phyloP scores from a whole-genome alignment of 2,329 filamentous ascomycete genomes.

The Tolypocladium amazonense region DNA sequence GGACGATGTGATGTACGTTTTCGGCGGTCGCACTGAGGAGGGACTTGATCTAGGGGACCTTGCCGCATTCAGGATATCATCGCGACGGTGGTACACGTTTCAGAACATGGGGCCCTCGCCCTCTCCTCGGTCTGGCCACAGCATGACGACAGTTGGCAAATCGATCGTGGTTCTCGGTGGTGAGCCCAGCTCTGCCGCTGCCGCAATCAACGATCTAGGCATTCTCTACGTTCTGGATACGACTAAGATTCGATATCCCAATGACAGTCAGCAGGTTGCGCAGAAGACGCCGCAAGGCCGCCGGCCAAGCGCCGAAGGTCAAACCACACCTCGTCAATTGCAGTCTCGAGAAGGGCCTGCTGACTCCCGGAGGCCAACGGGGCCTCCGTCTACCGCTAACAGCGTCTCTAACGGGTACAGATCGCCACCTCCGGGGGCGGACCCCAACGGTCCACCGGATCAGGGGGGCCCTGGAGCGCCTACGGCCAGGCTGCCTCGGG shows the following conservation, averaged over 20 bases:
- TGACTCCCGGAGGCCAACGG: conserved; percentile 39
- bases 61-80: conserved; percentile 65
- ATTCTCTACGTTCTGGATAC: conserved; percentile 91
- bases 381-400: conserved; percentile 22
- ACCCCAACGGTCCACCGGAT: conserved; percentile 23
- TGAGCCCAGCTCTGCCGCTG: conserved; percentile 80
- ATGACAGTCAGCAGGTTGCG: conserved; percentile 43
- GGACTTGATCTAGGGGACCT: conserved; percentile 87
- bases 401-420: conserved; percentile 30
- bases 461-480: conserved; percentile 18
- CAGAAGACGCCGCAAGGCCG: conserved; percentile 29
- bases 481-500: conserved; percentile 25
- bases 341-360: conserved; percentile 39
- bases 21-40: conserved; percentile 90
- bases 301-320: conserved; percentile 29
- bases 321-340: conserved; percentile 21
- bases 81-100: conserved; percentile 95
- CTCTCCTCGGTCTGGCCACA: conserved; percentile 87
- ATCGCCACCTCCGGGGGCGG: conserved; percentile 26
- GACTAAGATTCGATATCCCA: conserved; percentile 91
- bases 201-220: conserved; percentile 73
- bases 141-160: conserved; percentile 92
- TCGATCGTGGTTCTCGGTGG: conserved; percentile 87
- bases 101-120: conserved; percentile 98
- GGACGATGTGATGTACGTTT: conserved; percentile 98